phyloP scores from a whole-genome alignment of 495 filamentous ascomycete genomes.

The Saxophila tyrrhenica region DNA sequence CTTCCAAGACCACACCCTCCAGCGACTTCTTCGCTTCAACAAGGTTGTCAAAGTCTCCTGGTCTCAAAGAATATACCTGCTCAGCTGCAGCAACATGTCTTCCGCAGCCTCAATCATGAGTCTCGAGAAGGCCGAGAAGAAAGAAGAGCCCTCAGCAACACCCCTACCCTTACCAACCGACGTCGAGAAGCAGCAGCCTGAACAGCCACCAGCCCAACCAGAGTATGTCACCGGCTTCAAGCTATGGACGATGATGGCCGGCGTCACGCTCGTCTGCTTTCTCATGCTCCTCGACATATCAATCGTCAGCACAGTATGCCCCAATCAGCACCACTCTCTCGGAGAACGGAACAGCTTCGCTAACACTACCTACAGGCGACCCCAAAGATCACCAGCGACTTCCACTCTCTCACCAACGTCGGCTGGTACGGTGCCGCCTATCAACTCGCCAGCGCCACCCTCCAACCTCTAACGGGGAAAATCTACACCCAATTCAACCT shows the following conservation, averaged over 20 bases:
- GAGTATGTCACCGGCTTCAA: neutral
- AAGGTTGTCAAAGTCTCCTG: no score
- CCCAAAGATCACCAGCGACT: conserved; percentile 26
- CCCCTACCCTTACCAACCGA: no score
- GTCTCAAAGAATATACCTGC: no score
- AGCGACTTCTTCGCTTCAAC: no score
- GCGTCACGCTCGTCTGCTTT: neutral
- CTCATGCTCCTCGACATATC: neutral
- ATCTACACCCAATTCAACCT: conserved; percentile 24
- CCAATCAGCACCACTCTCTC: neutral
- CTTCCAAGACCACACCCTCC: no score
- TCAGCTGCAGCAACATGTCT: no score
- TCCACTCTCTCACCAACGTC: conserved; percentile 26
- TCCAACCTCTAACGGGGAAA: conserved; percentile 28
- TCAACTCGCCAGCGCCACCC: conserved; percentile 12
- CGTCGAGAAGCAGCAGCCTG: neutral
- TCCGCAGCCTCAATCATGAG: no score
- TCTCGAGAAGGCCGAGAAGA: no score
- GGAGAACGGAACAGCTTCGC: neutral
- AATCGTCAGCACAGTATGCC: neutral
- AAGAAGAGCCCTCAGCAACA: no score
- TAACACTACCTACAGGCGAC: conserved; percentile 10
- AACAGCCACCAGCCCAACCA: neutral
- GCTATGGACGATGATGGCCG: neutral
- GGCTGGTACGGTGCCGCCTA: conserved; percentile 26